Percentiles rank a stretch among this genome's conserved stretches.
Evolutionary conservation across 345 rosid species (phyloP).

Genomic region (Litchi chinensis): DNA sequence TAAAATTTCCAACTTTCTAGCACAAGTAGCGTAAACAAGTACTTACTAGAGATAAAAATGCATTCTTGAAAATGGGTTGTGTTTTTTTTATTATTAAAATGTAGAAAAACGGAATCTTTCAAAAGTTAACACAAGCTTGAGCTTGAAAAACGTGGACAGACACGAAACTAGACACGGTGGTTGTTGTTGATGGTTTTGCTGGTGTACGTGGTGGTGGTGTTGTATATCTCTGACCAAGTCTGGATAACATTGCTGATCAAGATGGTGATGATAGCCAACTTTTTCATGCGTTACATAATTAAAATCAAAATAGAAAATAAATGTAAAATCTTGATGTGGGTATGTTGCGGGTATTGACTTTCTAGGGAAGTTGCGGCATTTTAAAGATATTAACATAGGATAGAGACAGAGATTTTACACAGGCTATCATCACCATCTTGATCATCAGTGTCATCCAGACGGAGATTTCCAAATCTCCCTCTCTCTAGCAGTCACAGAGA

Average conservation of each 20-base stretch:
- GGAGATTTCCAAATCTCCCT: no score
- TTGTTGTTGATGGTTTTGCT: background rate
- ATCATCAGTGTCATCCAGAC: no score
- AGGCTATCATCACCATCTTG: no score
- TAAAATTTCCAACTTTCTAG: background rate
- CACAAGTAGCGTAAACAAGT: background rate
- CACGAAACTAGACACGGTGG: background rate
- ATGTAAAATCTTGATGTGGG: background rate
- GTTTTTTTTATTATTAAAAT: background rate
- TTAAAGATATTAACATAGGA: background rate
- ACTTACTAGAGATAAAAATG: background rate
- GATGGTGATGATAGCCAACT: background rate
- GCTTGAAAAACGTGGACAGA: background rate
- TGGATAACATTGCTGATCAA: background rate
- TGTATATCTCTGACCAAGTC: slow-evolving; percentile 19
- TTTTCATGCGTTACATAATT: background rate
- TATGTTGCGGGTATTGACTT: background rate
- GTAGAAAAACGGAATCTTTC: background rate
- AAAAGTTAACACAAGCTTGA: background rate
- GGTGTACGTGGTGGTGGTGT: background rate
- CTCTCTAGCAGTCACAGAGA: no score
- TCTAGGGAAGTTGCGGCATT: background rate
- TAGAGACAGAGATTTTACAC: background rate
- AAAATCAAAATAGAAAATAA: background rate
- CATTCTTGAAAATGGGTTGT: background rate